Conservation (phyloP, 2,329 filamentous ascomycete genomes). For the Ramularia collo-cygni region DNA sequence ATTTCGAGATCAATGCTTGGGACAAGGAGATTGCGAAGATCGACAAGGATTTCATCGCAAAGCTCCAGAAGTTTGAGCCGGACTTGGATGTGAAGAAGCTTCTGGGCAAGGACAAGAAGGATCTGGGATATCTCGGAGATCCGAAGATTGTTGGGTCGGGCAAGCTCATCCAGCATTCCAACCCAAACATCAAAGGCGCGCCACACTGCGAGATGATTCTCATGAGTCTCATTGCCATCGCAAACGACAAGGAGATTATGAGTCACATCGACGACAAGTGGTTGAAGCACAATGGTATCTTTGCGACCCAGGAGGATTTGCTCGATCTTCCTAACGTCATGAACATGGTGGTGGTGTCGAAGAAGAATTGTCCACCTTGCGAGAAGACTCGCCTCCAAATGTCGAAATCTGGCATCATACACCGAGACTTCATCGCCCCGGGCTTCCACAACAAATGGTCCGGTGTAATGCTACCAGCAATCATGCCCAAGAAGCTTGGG, state of each 20-base stretch:
- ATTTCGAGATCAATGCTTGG: too few relatives aligned
- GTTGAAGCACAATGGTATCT: conserved; percentile 3
- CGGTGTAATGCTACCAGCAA: neutral
- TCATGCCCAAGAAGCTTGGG: neutral
- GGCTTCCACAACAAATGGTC: neutral
- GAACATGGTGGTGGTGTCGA: neutral
- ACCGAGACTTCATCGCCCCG: neutral
- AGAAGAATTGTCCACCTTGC: neutral
- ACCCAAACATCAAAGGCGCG: neutral
- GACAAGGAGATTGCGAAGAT: too few relatives aligned
- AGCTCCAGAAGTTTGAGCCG: too few relatives aligned
- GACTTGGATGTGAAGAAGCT: too few relatives aligned
- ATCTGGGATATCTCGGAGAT: too few relatives aligned
- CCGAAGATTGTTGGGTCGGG: too few relatives aligned
- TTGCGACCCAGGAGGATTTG: neutral
- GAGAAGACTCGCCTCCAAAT: neutral
- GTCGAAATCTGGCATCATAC: neutral
- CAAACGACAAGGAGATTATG: conserved; percentile 2
- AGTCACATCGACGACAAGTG: neutral
- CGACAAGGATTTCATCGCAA: too few relatives aligned
- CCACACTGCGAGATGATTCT: conserved; percentile 1
- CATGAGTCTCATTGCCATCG: conserved; percentile 3
- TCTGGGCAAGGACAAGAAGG: too few relatives aligned
- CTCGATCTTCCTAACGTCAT: neutral
- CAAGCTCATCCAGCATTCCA: too few relatives aligned